phyloP scores from a whole-genome alignment of 2,329 filamentous ascomycete species.

The Cadophora malorum region DNA sequence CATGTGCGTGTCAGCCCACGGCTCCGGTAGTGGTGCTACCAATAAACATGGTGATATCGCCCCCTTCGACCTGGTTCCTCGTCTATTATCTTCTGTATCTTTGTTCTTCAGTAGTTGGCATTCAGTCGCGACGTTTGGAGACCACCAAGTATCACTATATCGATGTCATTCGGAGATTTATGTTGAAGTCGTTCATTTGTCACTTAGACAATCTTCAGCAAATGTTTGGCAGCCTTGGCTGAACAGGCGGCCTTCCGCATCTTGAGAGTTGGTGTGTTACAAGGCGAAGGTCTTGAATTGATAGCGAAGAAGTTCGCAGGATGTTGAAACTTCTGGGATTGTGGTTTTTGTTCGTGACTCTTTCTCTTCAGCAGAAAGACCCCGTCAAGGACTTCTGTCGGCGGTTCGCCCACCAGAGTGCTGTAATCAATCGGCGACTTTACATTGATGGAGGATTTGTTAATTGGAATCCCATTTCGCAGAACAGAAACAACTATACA shows the following conservation, averaged over 20 bases:
- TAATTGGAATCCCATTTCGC: constrained; percentile 58
- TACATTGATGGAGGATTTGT: constrained; percentile 68
- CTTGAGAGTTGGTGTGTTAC: not conserved
- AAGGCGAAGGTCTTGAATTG: not conserved
- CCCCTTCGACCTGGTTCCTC: not conserved
- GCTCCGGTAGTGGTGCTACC: constrained; percentile 15
- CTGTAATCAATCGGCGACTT: constrained; percentile 62
- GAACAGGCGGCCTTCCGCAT: not conserved
- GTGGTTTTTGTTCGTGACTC: constrained; percentile 29
- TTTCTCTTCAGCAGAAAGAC: constrained; percentile 51
- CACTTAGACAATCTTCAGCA: not conserved
- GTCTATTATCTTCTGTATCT: not conserved
- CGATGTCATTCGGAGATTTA: not conserved
- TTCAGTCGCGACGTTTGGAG: not conserved
- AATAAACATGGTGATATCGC: constrained; percentile 7
- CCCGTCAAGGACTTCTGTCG: constrained; percentile 61
- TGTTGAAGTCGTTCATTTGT: not conserved
- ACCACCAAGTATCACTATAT: not conserved
- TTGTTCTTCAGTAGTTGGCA: not conserved
- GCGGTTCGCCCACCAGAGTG: constrained; percentile 64
- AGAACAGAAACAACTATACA: constrained; percentile 58
- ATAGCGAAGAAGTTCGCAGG: not conserved
- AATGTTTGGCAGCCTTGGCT: not conserved
- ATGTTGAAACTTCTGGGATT: constrained; percentile 29
- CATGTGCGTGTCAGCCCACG: constrained; percentile 18